Percentiles rank a stretch among this genome's conserved stretches.
These are phyloP conservation scores for Puccinia polysora DNA, from an alignment of 1,284 basidiomycete genomes.

Conservation along the genomic window DNA sequence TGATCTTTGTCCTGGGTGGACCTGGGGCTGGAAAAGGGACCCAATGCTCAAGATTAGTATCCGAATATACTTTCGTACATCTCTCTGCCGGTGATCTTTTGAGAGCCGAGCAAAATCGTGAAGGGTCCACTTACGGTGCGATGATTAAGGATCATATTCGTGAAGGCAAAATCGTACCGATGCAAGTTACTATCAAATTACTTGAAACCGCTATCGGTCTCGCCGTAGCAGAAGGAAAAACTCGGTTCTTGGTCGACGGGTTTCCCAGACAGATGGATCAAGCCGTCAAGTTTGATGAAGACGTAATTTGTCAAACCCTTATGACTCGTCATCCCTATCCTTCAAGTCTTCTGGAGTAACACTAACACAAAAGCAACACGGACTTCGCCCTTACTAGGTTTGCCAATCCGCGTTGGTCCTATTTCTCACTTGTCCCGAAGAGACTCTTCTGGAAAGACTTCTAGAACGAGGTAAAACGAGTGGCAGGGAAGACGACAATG, in stretches of 20 bases:
- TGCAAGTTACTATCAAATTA: slow-evolving; percentile 93
- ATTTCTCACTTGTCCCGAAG: slow-evolving; percentile 83
- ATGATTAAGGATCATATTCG: slow-evolving; percentile 85
- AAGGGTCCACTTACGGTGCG: slow-evolving; percentile 76
- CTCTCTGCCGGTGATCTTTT: slow-evolving; percentile 95
- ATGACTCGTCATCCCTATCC: neutral
- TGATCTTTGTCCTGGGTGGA: slow-evolving; percentile 93
- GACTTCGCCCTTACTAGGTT: slow-evolving; percentile 58
- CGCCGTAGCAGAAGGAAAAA: slow-evolving; percentile 62
- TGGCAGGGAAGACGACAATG: slow-evolving; percentile 92
- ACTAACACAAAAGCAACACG: neutral
- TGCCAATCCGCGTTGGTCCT: slow-evolving; percentile 74
- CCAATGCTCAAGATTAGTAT: slow-evolving; percentile 81
- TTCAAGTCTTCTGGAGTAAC: neutral
- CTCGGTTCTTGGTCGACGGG: slow-evolving; percentile 91
- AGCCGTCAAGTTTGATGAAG: slow-evolving; percentile 83
- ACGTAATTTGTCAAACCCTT: slow-evolving; percentile 58
- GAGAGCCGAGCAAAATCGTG: slow-evolving; percentile 83
- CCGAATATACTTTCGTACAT: slow-evolving; percentile 85
- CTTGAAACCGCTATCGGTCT: slow-evolving; percentile 85
- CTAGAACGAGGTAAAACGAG: slow-evolving; percentile 88
- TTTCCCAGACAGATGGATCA: slow-evolving; percentile 99
- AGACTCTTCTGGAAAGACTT: slow-evolving; percentile 79
- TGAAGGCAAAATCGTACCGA: slow-evolving; percentile 91
- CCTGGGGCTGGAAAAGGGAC: slow-evolving; percentile 98